Conservation (phyloP, 2,329 filamentous ascomycete genomes). For the Exophiala dermatitidis region DNA sequence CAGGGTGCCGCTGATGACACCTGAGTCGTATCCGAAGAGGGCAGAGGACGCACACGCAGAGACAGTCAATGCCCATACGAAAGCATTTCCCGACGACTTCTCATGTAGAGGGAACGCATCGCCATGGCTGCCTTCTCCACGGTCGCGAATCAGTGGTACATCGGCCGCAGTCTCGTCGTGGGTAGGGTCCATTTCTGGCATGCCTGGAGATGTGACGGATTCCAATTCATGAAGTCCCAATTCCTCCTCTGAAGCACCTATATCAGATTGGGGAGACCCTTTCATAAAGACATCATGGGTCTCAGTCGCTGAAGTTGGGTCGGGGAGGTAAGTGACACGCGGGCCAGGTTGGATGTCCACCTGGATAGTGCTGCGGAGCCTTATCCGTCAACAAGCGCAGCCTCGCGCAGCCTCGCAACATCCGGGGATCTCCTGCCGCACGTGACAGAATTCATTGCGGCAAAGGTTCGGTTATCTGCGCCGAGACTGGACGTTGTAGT, state of each 20-base stretch:
- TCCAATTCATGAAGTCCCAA: slow-evolving; percentile 17
- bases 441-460: no score
- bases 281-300: not conserved
- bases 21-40: slow-evolving; percentile 58
- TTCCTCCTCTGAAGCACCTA: slow-evolving; percentile 5
- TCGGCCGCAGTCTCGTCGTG: slow-evolving; percentile 12
- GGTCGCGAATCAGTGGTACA: slow-evolving; percentile 15
- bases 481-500: no score
- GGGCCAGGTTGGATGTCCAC: not conserved
- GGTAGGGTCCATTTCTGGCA: slow-evolving; percentile 11
- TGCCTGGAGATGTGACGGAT: not conserved
- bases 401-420: no score
- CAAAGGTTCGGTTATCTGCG: no score
- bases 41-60: slow-evolving; percentile 53
- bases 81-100: slow-evolving; percentile 32
- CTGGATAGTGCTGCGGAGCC: not conserved
- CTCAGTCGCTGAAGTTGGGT: not conserved
- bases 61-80: slow-evolving; percentile 51
- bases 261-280: not conserved
- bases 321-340: not conserved
- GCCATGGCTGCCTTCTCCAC: not conserved
- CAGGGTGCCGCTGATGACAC: slow-evolving; percentile 55
- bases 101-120: not conserved
- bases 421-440: no score
- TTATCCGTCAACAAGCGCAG: no score